Evolutionary conservation across 1,139 yeast genomes (phyloP), one percentile per base, ranked within the genome.

Genomic region (Pichia sp.): DNA sequence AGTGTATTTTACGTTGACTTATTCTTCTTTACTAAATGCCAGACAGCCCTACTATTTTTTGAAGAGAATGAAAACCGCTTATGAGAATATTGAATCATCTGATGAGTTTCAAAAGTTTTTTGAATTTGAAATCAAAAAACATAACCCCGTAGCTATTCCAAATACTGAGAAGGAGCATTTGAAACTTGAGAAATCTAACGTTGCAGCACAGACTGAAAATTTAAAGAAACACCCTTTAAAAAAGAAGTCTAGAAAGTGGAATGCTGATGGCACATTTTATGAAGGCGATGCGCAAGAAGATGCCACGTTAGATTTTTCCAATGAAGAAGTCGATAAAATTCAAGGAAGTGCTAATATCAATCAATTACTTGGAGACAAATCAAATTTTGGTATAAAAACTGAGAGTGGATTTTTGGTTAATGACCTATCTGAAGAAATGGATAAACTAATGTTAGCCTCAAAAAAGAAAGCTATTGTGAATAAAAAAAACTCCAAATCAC

Each of bases 381-480:
- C 66, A 3, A 51, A 58, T 0, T 72, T 71, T 51, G 82, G 82
- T 41, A 55, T 64, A 25, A 64, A 65, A 23, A 64, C 68, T 12
- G 63, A 66, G 35, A 55, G 63, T 3, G 81, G 79, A 5, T 73
- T 75, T 50, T 54, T 74, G 28, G 69, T 77, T 7, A 71, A 64
- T 42, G 79, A 74, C 42, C 58, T 74, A 25, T 64, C 68, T 14
- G 62, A 59, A 31, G 77, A 73, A 47, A 67, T 74, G 50, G 62
- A 69, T 36, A 62, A 61, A 21, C 63, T 72, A 19, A 50, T 73
- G 43, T 14, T 33, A 33, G 30, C 51, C 56, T 18, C 47, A 25
- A 23, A 52, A 48, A 31, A 41, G 26, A 41, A 43, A n/a, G 30
- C 43, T 5, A 34, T 36, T 17, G 39, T 23, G n/a, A 49, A 55